A percentile compares a stretch with the other conserved stretches of the same genome.
phyloP scores from a whole-genome alignment of 1,139 yeast species.

The Kurtzmaniella quercitrusa region DNA sequence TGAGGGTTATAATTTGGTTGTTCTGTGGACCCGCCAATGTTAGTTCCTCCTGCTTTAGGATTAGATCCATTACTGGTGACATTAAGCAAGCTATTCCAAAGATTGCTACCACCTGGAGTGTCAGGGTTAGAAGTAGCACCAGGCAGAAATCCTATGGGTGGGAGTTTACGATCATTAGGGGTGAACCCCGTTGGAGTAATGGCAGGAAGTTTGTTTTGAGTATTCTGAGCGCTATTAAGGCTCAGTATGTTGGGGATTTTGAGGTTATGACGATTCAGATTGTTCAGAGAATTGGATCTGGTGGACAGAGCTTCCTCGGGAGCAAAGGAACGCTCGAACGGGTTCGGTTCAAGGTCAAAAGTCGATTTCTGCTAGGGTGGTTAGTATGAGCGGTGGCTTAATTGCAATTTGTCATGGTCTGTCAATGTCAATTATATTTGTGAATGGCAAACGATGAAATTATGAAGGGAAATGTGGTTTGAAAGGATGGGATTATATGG shows the following conservation, averaged over 20 bases:
- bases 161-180: constrained; percentile 59
- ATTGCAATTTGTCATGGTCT: no score
- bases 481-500: no score
- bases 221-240: constrained; percentile 11
- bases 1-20: constrained; percentile 14
- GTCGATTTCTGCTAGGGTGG: constrained; percentile 31
- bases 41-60: constrained; percentile 8
- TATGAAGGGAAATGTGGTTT: no score
- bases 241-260: constrained; percentile 31
- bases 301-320: constrained; percentile 28
- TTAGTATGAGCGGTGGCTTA: constrained; percentile 16
- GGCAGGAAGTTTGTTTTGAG: constrained; percentile 29
- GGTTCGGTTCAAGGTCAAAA: constrained; percentile 90
- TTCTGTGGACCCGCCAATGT: constrained; percentile 21
- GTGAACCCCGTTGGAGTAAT: constrained; percentile 54
- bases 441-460: no score
- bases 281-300: constrained; percentile 8
- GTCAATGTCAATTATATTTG: no score
- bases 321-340: constrained; percentile 93
- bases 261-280: constrained; percentile 29
- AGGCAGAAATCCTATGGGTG: constrained; percentile 49
- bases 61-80: constrained; percentile 22
- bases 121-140: constrained; percentile 39
- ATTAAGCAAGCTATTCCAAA: constrained; percentile 44
- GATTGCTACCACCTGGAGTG: constrained; percentile 44